These are phyloP conservation scores for Drechslerella coelobrocha DNA, from an alignment of 2,329 filamentous ascomycete genomes.

Conservation along the genomic window DNA sequence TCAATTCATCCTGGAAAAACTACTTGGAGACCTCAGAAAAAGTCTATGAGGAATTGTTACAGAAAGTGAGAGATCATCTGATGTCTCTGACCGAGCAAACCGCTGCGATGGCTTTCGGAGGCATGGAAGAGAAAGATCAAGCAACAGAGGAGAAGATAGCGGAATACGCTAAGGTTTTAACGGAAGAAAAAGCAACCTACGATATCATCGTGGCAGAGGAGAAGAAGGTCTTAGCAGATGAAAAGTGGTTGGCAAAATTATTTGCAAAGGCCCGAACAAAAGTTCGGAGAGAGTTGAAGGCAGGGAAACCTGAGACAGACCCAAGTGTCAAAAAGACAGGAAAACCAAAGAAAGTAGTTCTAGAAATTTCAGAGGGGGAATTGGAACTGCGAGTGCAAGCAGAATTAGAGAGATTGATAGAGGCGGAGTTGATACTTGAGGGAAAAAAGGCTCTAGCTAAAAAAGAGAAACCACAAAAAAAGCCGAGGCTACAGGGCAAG, in stretches of 20 bases:
- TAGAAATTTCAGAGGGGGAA: background rate
- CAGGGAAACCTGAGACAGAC: too few relatives aligned
- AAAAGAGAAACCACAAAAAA: background rate
- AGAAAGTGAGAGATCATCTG: conserved; percentile 79
- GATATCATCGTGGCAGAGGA: conserved; percentile 14
- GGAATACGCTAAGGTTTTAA: conserved; percentile 3
- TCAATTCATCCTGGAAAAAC: conserved; percentile 83
- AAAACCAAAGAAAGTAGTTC: background rate
- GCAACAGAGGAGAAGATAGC: background rate
- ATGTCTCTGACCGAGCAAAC: conserved; percentile 77
- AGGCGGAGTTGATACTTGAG: background rate
- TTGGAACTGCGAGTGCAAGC: too few relatives aligned
- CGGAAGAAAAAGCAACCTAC: conserved; percentile 2
- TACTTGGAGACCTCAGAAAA: conserved; percentile 85
- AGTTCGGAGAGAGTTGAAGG: too few relatives aligned
- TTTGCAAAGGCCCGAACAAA: background rate
- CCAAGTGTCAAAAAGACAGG: background rate
- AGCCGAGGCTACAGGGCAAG: background rate
- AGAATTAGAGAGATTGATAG: background rate
- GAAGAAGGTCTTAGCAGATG: conserved; percentile 6
- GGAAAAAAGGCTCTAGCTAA: background rate
- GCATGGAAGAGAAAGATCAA: background rate
- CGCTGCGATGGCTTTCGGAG: conserved; percentile 57
- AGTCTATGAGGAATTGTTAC: conserved; percentile 77
- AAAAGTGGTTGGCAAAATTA: conserved; percentile 3